Conservation (phyloP, 2,329 filamentous ascomycete species). For the Fusarium citri region DNA sequence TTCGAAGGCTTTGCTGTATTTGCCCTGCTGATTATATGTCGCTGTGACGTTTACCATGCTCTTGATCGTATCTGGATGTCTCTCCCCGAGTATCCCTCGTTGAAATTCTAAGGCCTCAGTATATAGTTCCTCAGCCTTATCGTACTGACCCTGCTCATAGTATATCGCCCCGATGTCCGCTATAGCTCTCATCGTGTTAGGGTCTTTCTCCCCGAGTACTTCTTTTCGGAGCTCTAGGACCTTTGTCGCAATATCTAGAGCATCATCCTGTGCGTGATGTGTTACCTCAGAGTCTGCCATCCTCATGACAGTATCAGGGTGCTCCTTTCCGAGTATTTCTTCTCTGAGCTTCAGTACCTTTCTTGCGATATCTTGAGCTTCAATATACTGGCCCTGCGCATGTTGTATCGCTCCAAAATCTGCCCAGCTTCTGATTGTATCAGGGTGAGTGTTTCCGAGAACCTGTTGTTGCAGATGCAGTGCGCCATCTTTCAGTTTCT, state of each 20-base stretch:
- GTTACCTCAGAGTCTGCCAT: too few species aligned
- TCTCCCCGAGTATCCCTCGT: not conserved
- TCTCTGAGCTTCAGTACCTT: too few species aligned
- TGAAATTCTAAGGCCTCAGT: not conserved
- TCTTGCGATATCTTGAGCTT: too few species aligned
- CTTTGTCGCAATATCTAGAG: too few species aligned
- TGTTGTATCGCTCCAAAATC: too few species aligned
- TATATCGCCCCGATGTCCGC: not conserved
- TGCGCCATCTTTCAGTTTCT: not conserved
- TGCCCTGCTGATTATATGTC: not conserved
- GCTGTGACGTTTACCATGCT: accelerated
- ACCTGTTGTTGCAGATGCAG: not conserved
- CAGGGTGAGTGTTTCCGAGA: not conserved
- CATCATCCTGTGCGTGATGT: too few species aligned
- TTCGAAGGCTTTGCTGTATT: not conserved
- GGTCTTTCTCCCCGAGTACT: conserved; percentile 8
- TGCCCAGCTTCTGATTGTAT: not conserved
- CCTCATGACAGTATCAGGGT: accelerated
- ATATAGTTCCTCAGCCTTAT: accelerated
- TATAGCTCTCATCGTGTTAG: not conserved
- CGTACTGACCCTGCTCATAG: accelerated
- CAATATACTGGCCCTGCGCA: too few species aligned
- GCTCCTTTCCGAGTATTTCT: too few species aligned
- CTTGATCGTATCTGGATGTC: not conserved
- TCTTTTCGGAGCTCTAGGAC: not conserved